These are phyloP conservation scores for Salix koriyanagi DNA, from an alignment of 345 rosid species.

Conservation along the genomic window DNA sequence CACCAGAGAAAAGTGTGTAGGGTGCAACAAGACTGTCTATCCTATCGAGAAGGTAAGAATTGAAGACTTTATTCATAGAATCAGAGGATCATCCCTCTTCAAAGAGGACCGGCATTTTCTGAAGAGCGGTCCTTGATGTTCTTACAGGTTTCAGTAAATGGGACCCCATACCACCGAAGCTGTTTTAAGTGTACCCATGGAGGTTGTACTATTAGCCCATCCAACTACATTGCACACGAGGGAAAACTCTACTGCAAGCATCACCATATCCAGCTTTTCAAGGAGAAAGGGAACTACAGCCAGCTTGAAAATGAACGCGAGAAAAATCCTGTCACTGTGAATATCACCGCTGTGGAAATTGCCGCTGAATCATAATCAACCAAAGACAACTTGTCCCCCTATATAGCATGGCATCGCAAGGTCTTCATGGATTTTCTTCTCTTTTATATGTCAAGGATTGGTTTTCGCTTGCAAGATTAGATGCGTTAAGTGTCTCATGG, in stretches of 20 bases:
- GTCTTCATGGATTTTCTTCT: background rate
- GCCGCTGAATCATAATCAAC: conserved; percentile 26
- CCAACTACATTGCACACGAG: conserved; percentile 60
- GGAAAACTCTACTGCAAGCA: conserved; percentile 70
- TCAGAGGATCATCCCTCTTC: background rate
- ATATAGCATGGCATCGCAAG: background rate
- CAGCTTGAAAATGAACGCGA: conserved; percentile 45
- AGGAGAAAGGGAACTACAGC: conserved; percentile 63
- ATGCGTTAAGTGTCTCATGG: background rate
- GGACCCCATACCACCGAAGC: conserved; percentile 47
- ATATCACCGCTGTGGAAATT: conserved; percentile 22
- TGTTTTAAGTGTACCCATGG: conserved; percentile 63
- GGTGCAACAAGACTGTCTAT: conserved; percentile 48
- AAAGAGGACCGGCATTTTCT: background rate
- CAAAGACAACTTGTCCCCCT: no score
- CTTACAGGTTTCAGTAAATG: conserved; percentile 50
- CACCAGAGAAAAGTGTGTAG: conserved; percentile 50
- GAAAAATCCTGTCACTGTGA: conserved; percentile 13
- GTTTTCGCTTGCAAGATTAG: background rate
- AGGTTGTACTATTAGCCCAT: conserved; percentile 63
- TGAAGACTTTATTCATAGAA: background rate
- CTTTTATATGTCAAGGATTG: background rate
- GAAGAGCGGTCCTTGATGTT: background rate
- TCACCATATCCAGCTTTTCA: conserved; percentile 61
- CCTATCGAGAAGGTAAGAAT: conserved; percentile 54